These are phyloP conservation scores for Trichoderma brevicompactum DNA, from an alignment of 2,329 filamentous ascomycete genomes.

Conservation along the genomic window DNA sequence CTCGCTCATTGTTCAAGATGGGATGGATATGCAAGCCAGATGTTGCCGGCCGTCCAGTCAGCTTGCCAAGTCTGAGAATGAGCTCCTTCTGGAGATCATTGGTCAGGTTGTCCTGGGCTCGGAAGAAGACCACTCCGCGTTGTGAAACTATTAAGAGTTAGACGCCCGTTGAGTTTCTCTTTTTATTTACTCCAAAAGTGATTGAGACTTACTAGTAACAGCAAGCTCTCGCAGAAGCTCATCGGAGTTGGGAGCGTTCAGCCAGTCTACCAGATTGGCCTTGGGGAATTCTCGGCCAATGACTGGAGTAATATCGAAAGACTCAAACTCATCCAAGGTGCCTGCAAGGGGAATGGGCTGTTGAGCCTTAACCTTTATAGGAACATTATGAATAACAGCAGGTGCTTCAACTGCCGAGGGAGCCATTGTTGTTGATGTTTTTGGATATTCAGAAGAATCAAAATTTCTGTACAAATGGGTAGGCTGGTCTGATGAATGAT, in stretches of 20 bases:
- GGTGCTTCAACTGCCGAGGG: slow-evolving; percentile 28
- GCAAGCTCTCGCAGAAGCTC: slow-evolving; percentile 68
- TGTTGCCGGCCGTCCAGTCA: slow-evolving; percentile 59
- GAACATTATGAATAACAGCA: slow-evolving; percentile 18
- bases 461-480: background rate
- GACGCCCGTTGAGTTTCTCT: background rate
- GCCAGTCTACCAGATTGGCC: slow-evolving; percentile 62
- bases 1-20: slow-evolving; percentile 56
- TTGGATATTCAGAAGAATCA: background rate
- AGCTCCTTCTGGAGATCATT: slow-evolving; percentile 70
- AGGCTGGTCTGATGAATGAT: background rate
- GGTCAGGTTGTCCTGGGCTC: slow-evolving; percentile 63
- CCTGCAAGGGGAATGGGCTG: slow-evolving; percentile 51
- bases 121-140: slow-evolving; percentile 72
- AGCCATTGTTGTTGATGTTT: slow-evolving; percentile 26
- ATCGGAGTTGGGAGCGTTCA: slow-evolving; percentile 65
- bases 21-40: slow-evolving; percentile 66
- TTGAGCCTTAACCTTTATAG: slow-evolving; percentile 25
- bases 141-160: slow-evolving; percentile 58
- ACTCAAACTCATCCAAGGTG: slow-evolving; percentile 55
- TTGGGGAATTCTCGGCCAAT: slow-evolving; percentile 66
- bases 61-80: slow-evolving; percentile 62
- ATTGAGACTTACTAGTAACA: slow-evolving; percentile 59
- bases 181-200: background rate
- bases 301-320: slow-evolving; percentile 63